Conservation (phyloP, 345 rosid species). For the Nephelium lappaceum region DNA sequence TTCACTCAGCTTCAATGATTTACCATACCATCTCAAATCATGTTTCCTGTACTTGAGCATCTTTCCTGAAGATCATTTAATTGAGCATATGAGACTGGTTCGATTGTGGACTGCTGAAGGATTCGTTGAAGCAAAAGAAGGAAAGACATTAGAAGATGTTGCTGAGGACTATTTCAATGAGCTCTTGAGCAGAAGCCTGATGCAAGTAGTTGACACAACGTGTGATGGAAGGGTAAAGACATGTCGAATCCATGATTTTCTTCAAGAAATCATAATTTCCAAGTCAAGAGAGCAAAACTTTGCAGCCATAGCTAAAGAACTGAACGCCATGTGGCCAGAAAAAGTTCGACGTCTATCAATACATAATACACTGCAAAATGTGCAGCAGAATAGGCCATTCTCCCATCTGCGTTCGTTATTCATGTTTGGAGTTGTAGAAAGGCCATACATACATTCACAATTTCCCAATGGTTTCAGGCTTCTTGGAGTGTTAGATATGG, state of each 20-base stretch:
- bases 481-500: slow-evolving; percentile 43
- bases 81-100: slow-evolving; percentile 30
- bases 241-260: slow-evolving; percentile 44
- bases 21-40: slow-evolving; percentile 45
- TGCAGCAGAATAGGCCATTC: slow-evolving; percentile 15
- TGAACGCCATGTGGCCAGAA: slow-evolving; percentile 24
- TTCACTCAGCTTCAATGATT: slow-evolving; percentile 43
- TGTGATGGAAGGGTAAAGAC: slow-evolving; percentile 36
- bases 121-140: slow-evolving; percentile 41
- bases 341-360: slow-evolving; percentile 49
- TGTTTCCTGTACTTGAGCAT: slow-evolving; percentile 48
- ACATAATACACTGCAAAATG: slow-evolving; percentile 24
- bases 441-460: background rate
- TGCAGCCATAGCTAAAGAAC: slow-evolving; percentile 28
- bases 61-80: slow-evolving; percentile 40
- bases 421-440: slow-evolving; percentile 31
- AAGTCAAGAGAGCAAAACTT: slow-evolving; percentile 47
- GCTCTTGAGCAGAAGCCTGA: slow-evolving; percentile 44
- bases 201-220: slow-evolving; percentile 31
- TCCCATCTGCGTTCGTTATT: slow-evolving; percentile 44
- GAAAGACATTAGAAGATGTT: slow-evolving; percentile 45
- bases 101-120: slow-evolving; percentile 51
- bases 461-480: slow-evolving; percentile 28
- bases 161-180: slow-evolving; percentile 45
- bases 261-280: slow-evolving; percentile 34